A percentile compares a stretch with the other conserved stretches of the same genome.
These are phyloP conservation scores for Pseudotsuga menziesii DNA, from an alignment of 75 land plant species.

Conservation along the genomic window DNA sequence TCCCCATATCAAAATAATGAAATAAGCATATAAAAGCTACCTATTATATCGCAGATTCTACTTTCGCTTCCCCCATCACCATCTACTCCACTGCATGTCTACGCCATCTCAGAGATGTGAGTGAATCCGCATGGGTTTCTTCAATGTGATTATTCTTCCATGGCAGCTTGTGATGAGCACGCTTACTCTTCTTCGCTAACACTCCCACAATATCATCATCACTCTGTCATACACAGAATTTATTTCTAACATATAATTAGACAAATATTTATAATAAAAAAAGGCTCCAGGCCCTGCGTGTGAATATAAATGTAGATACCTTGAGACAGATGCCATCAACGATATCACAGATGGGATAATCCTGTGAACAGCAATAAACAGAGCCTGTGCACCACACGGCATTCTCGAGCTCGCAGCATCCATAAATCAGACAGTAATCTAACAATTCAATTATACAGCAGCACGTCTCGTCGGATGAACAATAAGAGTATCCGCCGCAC, in stretches of 20 bases:
- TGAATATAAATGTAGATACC: constrained; percentile 19
- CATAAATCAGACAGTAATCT: constrained; percentile 33
- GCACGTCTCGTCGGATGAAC: constrained; percentile 42
- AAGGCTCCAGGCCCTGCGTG: neutral
- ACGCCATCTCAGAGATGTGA: neutral
- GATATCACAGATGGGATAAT: constrained; percentile 56
- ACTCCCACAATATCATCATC: constrained; percentile 24
- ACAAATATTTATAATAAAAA: neutral
- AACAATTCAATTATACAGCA: constrained; percentile 35
- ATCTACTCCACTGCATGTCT: neutral
- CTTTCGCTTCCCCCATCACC: neutral
- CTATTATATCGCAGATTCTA: too few relatives aligned
- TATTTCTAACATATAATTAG: neutral
- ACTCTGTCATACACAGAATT: constrained; percentile 18
- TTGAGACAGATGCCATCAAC: constrained; percentile 38
- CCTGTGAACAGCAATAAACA: constrained; percentile 46
- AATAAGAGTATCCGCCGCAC: constrained; percentile 40
- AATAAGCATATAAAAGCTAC: too few relatives aligned
- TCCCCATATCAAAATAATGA: too few relatives aligned
- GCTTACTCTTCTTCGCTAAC: constrained; percentile 28
- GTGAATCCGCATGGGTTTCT: neutral
- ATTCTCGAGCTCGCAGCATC: constrained; percentile 43
- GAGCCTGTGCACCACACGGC: constrained; percentile 54
- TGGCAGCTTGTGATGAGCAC: constrained; percentile 48
- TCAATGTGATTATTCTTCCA: constrained; percentile 12